These are phyloP conservation scores for Solanum chiquidenum DNA, from an alignment of 257 asterid species.

Conservation along the genomic window DNA sequence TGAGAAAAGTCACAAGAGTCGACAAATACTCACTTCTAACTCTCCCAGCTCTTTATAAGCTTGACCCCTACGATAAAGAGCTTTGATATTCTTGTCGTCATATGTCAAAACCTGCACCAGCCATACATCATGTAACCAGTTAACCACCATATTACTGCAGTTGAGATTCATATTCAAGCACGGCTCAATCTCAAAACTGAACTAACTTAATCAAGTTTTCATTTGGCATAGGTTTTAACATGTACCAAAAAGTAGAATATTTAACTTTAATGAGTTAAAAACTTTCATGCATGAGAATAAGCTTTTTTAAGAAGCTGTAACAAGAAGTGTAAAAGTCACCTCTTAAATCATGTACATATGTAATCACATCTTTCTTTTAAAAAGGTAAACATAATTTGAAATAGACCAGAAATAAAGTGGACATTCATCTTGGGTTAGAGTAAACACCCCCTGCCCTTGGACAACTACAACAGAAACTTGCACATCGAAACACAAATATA, in stretches of 20 bases:
- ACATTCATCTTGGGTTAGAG: neutral
- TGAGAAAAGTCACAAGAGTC: conserved; percentile 4
- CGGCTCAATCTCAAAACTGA: neutral
- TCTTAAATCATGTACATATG: neutral
- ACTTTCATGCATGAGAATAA: neutral
- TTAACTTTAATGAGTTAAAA: neutral
- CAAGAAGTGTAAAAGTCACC: neutral
- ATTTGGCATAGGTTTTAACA: neutral
- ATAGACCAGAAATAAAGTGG: neutral
- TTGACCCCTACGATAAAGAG: conserved; percentile 93
- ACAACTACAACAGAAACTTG: neutral
- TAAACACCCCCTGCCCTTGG: neutral
- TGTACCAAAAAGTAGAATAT: neutral
- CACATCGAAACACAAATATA: neutral
- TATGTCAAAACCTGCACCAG: conserved; percentile 56
- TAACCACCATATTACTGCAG: neutral
- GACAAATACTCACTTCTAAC: conserved; percentile 47
- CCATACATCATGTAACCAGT: neutral
- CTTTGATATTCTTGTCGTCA: conserved; percentile 68
- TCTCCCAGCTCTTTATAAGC: conserved; percentile 69
- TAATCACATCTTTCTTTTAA: neutral
- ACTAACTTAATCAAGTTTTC: neutral
- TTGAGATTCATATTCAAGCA: neutral
- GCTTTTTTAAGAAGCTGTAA: neutral
- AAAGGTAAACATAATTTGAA: neutral